phyloP scores from a whole-genome alignment of 257 asterid genomes.

The Salvia miltiorrhiza region DNA sequence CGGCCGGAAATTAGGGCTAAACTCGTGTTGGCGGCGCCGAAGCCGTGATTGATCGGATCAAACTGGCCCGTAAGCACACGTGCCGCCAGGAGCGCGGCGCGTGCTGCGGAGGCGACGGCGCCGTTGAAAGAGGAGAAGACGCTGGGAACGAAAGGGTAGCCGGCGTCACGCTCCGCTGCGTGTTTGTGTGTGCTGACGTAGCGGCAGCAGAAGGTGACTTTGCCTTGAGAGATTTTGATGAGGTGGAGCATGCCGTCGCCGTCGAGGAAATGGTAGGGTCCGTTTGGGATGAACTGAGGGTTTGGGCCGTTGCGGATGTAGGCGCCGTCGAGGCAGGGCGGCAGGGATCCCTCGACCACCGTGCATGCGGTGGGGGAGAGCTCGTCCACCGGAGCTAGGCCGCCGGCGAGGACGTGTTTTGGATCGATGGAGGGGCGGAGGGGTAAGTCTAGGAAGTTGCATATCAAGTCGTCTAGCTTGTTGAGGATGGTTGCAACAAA shows the following conservation, averaged over 20 bases:
- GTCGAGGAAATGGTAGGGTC: slow-evolving; percentile 46
- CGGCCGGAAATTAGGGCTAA: slow-evolving; percentile 36
- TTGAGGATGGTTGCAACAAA: not conserved
- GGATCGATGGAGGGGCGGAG: too few relatives aligned
- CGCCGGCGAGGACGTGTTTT: too few relatives aligned
- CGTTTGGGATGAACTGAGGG: slow-evolving; percentile 48
- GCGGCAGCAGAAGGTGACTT: slow-evolving; percentile 49
- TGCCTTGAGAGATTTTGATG: slow-evolving; percentile 38
- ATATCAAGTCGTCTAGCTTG: too few relatives aligned
- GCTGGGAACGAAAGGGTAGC: slow-evolving; percentile 33
- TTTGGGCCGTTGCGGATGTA: slow-evolving; percentile 58
- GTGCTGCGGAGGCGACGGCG: slow-evolving; percentile 28
- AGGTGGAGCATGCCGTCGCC: slow-evolving; percentile 67
- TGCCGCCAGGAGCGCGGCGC: slow-evolving; percentile 10
- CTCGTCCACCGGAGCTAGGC: too few relatives aligned
- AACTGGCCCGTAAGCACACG: slow-evolving; percentile 28
- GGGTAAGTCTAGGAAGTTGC: too few relatives aligned
- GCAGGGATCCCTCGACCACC: too few relatives aligned
- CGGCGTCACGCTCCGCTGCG: slow-evolving; percentile 17
- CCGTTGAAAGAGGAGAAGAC: slow-evolving; percentile 49
- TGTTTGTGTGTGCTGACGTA: slow-evolving; percentile 49
- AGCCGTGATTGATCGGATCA: slow-evolving; percentile 23
- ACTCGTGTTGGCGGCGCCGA: slow-evolving; percentile 53
- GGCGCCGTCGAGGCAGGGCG: too few relatives aligned
- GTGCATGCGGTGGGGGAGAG: too few relatives aligned